These are phyloP conservation scores for Castanopsis chinensis DNA, from an alignment of 306 rosid species.

Conservation along the genomic window DNA sequence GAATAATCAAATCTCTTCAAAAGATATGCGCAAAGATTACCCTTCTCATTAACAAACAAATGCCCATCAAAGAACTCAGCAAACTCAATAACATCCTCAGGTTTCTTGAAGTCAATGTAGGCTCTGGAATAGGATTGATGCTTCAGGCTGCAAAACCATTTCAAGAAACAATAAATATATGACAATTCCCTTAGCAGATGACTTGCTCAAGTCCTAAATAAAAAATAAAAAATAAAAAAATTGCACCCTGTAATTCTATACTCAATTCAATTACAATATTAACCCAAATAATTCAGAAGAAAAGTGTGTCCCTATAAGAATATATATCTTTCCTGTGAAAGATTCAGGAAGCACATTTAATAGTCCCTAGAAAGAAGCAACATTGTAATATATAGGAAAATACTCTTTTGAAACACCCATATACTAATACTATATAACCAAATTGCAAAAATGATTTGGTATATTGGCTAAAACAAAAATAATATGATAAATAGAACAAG, in stretches of 20 bases:
- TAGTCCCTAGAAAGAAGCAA: no score
- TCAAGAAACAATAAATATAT: constrained; percentile 4
- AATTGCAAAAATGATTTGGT: no score
- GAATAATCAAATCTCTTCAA: constrained; percentile 24
- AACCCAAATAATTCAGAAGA: not conserved
- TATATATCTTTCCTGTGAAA: no score
- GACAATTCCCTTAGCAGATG: not conserved
- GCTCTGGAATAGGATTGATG: constrained; percentile 64
- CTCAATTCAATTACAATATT: not conserved
- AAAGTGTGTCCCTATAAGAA: not conserved
- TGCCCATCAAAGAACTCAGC: constrained; percentile 70
- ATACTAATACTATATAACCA: no score
- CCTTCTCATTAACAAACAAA: constrained; percentile 71
- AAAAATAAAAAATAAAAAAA: not conserved
- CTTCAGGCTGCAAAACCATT: constrained; percentile 55
- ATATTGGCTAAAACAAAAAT: no score
- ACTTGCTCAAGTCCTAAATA: not conserved
- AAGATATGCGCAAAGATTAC: constrained; percentile 30
- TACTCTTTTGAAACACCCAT: no score
- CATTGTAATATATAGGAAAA: no score
- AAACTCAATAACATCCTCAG: constrained; percentile 75
- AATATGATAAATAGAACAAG: no score
- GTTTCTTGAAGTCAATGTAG: constrained; percentile 62
- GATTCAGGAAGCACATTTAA: no score
- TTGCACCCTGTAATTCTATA: not conserved